Base-by-base conservation (phyloP, 106 monocot species). In the Dendrobium huoshanense region DNA sequence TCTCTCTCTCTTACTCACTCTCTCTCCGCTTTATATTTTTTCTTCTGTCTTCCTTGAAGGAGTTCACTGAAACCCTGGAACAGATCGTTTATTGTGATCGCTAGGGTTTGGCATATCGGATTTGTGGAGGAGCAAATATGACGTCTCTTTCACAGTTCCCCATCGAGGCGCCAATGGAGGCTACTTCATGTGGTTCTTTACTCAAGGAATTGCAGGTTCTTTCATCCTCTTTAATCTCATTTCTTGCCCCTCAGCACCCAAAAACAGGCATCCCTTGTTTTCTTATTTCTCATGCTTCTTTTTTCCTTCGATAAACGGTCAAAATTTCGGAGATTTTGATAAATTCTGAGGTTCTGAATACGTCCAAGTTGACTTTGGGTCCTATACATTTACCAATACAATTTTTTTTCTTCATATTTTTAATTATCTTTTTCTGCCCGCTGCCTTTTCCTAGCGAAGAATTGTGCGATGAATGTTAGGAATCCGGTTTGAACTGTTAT, bases 191-290 rank as follows among this genome's bases (percentile, higher is more conserved):
- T 73, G 86, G 88, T 25, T 83, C 87, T 65, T 78, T 95, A 65
- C 95, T 95, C 49, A 83, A 84, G 33, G 88, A 95, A 78, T 80
- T 95, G 49, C 92, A 90, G 92, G 95, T 95, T 25, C 74, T 74
- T 27, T 29, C 31, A 24, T 77, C 72, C 54, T 24, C 29, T 65
- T 19, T 78, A 58, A 22, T 29, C 51, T 73, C 9, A 22, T 56
- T 11, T 73, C 27, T 41, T 42, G 64, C 18, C 17, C 51, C 51
- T 51, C 13, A 3, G 51, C 2, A 51, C 15, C 10, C 51, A 51
- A 13, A 51, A 48, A 13, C 51, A 51, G 1, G 13, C 13, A 51
- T 51, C 13, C 1, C 51, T 29, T 7, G 17, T 65, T 82, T 43
- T 40, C 2, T 40, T 51, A 13, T 61, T 61, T 61, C 4, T 37